Percentiles rank a stretch among this genome's conserved stretches.
Evolutionary conservation across 495 filamentous ascomycete genomes (phyloP).

Genomic region (Penicillium cosmopolitanum): DNA sequence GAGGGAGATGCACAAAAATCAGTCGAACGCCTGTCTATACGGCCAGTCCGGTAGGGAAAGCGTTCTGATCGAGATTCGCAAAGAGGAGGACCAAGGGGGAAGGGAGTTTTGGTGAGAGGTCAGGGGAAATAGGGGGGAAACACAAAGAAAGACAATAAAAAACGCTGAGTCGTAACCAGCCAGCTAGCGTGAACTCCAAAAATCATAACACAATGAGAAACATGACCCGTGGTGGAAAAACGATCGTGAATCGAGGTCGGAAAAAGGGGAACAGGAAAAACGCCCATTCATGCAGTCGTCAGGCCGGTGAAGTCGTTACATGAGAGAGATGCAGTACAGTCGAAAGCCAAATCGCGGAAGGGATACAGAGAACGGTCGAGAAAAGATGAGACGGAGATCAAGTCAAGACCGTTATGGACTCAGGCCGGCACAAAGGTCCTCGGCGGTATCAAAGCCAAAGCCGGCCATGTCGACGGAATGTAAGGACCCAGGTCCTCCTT

Average conservation of each 20-base stretch:
- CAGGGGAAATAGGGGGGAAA: slow-evolving; percentile 6
- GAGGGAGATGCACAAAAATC: slow-evolving; percentile 10
- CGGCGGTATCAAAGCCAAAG: slow-evolving; percentile 46
- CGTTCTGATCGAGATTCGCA: slow-evolving; percentile 13
- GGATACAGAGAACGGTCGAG: slow-evolving; percentile 17
- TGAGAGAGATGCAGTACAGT: slow-evolving; percentile 42
- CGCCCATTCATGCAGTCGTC: slow-evolving; percentile 55
- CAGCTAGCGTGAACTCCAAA: slow-evolving; percentile 41
- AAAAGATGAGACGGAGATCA: slow-evolving; percentile 6
- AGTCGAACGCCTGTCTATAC: slow-evolving; percentile 23
- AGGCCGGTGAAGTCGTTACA: slow-evolving; percentile 52
- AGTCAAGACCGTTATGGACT: slow-evolving; percentile 38
- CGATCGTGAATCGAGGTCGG: slow-evolving; percentile 34
- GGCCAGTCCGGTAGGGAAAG: slow-evolving; percentile 13
- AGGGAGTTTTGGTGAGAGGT: slow-evolving; percentile 5
- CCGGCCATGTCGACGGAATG: slow-evolving; percentile 55
- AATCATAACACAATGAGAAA: slow-evolving; percentile 31
- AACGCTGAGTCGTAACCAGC: slow-evolving; percentile 41
- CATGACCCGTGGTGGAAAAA: slow-evolving; percentile 28
- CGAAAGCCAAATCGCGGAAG: slow-evolving; percentile 32
- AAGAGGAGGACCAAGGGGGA: slow-evolving; percentile 11
- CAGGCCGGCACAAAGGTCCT: slow-evolving; percentile 43
- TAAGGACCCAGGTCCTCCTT: slow-evolving; percentile 49
- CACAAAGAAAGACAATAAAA: slow-evolving; percentile 22
- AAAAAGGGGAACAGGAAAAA: slow-evolving; percentile 34